These are phyloP conservation scores for Cystobasidium onofrii DNA, from an alignment of 768 basidiomycete species.

Conservation along the genomic window DNA sequence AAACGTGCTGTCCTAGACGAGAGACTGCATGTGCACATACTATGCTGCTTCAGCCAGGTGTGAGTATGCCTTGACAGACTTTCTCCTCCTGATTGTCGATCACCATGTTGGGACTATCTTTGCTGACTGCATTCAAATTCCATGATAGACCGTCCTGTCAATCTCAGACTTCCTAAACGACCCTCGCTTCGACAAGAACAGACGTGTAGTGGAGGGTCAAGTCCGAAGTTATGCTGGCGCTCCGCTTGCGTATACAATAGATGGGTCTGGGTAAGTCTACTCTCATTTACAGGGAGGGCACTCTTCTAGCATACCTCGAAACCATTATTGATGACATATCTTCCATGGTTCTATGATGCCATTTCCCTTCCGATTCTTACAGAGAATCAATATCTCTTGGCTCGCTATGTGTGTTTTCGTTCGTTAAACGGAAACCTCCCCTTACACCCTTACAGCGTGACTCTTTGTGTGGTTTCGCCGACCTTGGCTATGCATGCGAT, in stretches of 20 bases:
- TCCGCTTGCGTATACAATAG: background rate
- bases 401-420: background rate
- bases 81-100: background rate
- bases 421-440: background rate
- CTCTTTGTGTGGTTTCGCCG: background rate
- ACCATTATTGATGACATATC: too few species aligned
- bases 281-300: too few species aligned
- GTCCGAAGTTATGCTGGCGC: conserved; percentile 2
- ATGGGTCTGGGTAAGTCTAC: background rate
- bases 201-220: background rate
- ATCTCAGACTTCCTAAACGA: conserved; percentile 16
- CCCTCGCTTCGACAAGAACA: background rate
- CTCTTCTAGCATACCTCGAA: too few species aligned
- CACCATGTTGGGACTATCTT: background rate
- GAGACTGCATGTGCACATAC: conserved; percentile 10
- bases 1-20: background rate
- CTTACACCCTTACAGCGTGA: background rate
- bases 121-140: background rate
- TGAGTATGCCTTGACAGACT: background rate
- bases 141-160: background rate
- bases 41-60: background rate
- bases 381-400: background rate
- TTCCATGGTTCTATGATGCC: too few species aligned
- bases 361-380: background rate
- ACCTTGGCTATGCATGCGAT: background rate